Conservation (phyloP, 768 basidiomycete genomes). For the Coprinellus aureogranulatus region DNA sequence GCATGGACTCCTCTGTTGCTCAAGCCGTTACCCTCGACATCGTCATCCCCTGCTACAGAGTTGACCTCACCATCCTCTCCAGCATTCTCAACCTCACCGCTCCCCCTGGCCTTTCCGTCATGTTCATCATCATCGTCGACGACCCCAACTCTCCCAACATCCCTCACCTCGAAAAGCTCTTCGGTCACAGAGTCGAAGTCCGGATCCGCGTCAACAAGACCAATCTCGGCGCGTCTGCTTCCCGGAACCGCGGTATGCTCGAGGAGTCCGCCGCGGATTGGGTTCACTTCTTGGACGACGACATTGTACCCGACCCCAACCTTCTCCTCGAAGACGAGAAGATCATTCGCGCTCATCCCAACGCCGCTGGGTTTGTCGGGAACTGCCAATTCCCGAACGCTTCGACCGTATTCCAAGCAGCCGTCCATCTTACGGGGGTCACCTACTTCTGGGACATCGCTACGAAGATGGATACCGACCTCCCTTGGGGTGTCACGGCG, state of each 20-base stretch:
- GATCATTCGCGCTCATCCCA: slow-evolving; percentile 42
- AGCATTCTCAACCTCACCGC: slow-evolving; percentile 41
- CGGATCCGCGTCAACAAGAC: slow-evolving; percentile 48
- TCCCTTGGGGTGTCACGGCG: slow-evolving; percentile 65
- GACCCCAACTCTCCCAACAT: slow-evolving; percentile 44
- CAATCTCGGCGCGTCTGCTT: slow-evolving; percentile 52
- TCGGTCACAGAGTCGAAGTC: slow-evolving; percentile 45
- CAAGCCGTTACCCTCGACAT: slow-evolving; percentile 50
- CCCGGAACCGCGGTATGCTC: slow-evolving; percentile 52
- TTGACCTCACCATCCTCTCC: slow-evolving; percentile 42
- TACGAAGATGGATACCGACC: slow-evolving; percentile 40
- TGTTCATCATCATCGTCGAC: slow-evolving; percentile 61
- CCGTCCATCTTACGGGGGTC: slow-evolving; percentile 54
- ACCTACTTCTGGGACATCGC: slow-evolving; percentile 66
- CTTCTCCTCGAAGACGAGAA: slow-evolving; percentile 47
- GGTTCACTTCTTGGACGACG: slow-evolving; percentile 62
- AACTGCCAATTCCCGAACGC: slow-evolving; percentile 49
- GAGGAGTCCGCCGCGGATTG: slow-evolving; percentile 56
- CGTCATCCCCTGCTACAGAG: slow-evolving; percentile 56
- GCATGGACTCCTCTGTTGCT: slow-evolving; percentile 13
- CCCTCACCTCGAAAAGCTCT: slow-evolving; percentile 36
- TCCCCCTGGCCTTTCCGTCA: slow-evolving; percentile 41
- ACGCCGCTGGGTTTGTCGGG: slow-evolving; percentile 56
- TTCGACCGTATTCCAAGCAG: slow-evolving; percentile 47
- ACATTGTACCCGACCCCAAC: slow-evolving; percentile 41